Evolutionary conservation across 1,139 yeast genomes (phyloP), one percentile per base, ranked within the genome.

Genomic region (Yamadazyma blattariae): DNA sequence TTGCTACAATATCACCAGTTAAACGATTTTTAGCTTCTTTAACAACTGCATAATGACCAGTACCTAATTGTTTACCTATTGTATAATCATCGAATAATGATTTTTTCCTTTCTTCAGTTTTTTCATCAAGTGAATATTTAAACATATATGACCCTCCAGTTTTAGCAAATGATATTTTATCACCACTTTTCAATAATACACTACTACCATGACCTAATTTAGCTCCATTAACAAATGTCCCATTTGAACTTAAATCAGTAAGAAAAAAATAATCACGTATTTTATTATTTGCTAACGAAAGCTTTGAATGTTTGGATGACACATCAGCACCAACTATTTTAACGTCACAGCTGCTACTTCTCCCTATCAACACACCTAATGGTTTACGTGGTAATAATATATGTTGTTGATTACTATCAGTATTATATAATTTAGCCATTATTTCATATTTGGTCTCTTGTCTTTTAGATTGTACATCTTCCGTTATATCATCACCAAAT

Each of bases 41-140:
- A 2, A 84, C 94, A 14, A 79, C 77, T 1, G 92, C 92, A 53
- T 83, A 84, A 57, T 82, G 92, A 0, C 94, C 94, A 4, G 82
- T 63, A 0, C 94, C 94, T 19, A 84, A 58, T 44, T 80, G 77
- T 38, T 65, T 67, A 0, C 86, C 85, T 26, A 82, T 46, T 1
- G 77, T 63, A 50, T 81, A 84, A 41, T 74, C 74, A 50, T 81
- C 85, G 44, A 72, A 78, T 42, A 82, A 77, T 7, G 80, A 61
- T 31, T 49, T 45, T 13, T 43, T 45, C 11, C 45, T 44, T 30
- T 52, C 34, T 40, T 35, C 42, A 14, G 22, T 15, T 17, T 44
- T 41, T 12, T 50, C 46, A 31, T 50, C 55, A 25, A 38, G 40
- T 18, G 45, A 47, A 48, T 79, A 82, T 31, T 79, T 70, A 47